phyloP scores from a whole-genome alignment of 768 basidiomycete species.

The Boletus fagicola region DNA sequence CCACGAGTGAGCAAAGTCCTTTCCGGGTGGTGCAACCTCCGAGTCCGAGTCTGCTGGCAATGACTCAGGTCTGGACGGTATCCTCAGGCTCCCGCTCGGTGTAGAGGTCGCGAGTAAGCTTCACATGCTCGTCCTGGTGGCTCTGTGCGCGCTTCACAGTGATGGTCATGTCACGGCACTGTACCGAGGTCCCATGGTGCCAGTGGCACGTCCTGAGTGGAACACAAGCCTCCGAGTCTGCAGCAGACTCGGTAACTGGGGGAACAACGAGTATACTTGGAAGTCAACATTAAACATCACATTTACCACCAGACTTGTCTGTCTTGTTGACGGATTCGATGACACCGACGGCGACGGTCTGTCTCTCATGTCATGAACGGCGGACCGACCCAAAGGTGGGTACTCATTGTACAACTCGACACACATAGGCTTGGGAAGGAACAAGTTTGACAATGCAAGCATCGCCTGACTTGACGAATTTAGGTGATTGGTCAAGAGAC shows the following conservation, averaged over 20 bases:
- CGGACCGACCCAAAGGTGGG: conserved; percentile 98
- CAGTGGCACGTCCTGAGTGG: too few species aligned
- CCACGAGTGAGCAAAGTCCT: too few species aligned
- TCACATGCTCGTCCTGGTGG: too few species aligned
- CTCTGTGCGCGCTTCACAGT: too few species aligned
- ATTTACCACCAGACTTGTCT: conserved; percentile 85
- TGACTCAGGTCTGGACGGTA: too few species aligned
- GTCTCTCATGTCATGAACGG: conserved; percentile 99
- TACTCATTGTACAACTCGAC: conserved; percentile 94
- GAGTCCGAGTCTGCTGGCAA: too few species aligned
- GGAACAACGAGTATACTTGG: conserved; percentile 12
- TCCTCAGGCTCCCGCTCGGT: too few species aligned
- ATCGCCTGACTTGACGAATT: conserved; percentile 99
- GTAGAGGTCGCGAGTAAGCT: too few species aligned
- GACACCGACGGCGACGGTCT: conserved; percentile 98
- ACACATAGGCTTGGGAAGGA: conserved; percentile 95
- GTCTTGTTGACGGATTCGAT: conserved; percentile 98
- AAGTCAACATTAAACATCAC: conserved; percentile 33
- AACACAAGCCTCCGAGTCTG: too few species aligned
- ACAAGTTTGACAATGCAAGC: conserved; percentile 98
- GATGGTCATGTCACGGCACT: too few species aligned
- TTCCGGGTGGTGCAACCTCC: too few species aligned
- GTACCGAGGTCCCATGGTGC: too few species aligned
- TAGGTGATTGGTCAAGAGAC: conserved; percentile 81
- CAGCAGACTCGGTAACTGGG: conserved; percentile 88